Conservation (phyloP, 345 rosid species). For the Cardamine resedifolia region DNA sequence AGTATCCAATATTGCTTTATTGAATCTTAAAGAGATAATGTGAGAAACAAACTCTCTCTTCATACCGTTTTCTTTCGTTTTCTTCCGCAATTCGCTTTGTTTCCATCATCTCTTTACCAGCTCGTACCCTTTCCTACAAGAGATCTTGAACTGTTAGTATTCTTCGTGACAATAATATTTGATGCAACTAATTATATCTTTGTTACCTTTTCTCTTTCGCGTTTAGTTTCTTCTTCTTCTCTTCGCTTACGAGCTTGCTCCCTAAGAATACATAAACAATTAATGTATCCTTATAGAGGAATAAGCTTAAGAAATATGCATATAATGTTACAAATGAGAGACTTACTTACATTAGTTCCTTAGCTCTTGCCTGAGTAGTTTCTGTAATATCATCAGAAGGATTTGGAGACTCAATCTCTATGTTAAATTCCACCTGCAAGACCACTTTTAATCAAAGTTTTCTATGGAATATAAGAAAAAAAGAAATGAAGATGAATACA, state of each 20-base stretch:
- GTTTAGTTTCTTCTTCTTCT: conserved; percentile 54
- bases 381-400: conserved; percentile 42
- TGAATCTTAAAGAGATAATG: not conserved
- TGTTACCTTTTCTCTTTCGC: conserved; percentile 67
- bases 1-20: not conserved
- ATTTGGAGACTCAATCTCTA: conserved; percentile 63
- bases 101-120: conserved; percentile 61
- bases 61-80: conserved; percentile 72
- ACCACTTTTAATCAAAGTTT: not conserved
- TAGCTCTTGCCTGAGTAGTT: conserved; percentile 49
- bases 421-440: conserved; percentile 57
- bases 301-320: conserved; percentile 8
- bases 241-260: conserved; percentile 44
- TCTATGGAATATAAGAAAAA: not conserved
- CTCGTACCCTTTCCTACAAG: conserved; percentile 69
- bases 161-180: not conserved
- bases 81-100: conserved; percentile 63
- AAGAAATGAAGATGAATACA: conserved; percentile 23
- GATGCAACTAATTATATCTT: not conserved
- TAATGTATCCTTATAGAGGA: not conserved
- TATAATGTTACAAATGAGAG: conserved; percentile 32
- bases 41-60: not conserved
- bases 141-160: not conserved
- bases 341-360: conserved; percentile 53
- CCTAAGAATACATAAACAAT: conserved; percentile 40